Evolutionary conservation across 1,284 basidiomycete genomes (phyloP), one percentile per base, ranked within the genome.

Genomic region (Trichosporon sp.): DNA sequence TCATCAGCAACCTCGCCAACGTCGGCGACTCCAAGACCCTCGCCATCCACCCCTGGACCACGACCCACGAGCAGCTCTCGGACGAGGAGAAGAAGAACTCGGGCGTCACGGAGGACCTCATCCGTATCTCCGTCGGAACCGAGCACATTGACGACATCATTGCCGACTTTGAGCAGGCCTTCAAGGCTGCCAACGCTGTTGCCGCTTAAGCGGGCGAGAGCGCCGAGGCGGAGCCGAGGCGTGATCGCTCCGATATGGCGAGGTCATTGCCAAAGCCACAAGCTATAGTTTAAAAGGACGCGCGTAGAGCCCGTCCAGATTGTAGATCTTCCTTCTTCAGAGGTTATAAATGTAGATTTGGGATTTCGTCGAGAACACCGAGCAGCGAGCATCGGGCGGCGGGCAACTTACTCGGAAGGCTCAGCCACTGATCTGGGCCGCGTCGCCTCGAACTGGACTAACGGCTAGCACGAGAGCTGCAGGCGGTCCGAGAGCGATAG

Each of bases 101-200:
- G 1, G 94, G 93, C 37, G 92, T 95, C 14, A 91, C 91, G 10
- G 89, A 90, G 35, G 92, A 94, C 81, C 84, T 93, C 67, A 91
- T 94, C 77, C 88, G 92, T 73, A 89, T 93, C 78, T 75, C 89
- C 2, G 90, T 91, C 61, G 93, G 93, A n/a, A 92, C 92, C 74
- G 94, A 96, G 84, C 90, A 90, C 76, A 93, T 94, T 78, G 87
- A 87, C 51, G 92, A 94, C 79, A 94, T 94, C 80, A 91, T 93
- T 76, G 91, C 91, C 11, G 93, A 95, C 83, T 93, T 95, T 79
- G 89, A 90, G 74, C 87, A 88, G 71, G 90, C 90, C 3, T 84
- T 89, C 73, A 77, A 77, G 64, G 67, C 70, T 4, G 65, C 68
- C 35, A 68, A 68, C 43, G 59, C 54, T 7, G 10, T 19, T 16